phyloP scores from a whole-genome alignment of 148 eudicot species.

The Beta vulgaris region DNA sequence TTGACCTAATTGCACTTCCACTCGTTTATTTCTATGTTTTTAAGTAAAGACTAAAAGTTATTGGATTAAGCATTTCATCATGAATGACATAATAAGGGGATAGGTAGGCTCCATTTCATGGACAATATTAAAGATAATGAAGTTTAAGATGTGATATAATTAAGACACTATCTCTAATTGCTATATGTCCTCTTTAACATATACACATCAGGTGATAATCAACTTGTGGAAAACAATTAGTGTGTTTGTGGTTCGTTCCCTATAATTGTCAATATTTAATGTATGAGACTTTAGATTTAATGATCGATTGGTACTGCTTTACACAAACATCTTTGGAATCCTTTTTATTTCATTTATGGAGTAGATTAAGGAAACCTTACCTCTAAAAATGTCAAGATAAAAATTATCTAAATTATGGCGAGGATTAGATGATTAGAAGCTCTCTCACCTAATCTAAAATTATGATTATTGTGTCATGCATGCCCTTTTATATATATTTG shows the following conservation, averaged over 20 bases:
- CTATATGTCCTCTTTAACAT: neutral
- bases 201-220: neutral
- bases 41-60: conserved; percentile 18
- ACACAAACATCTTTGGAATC: neutral
- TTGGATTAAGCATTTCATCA: conserved; percentile 31
- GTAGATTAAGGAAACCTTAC: no score
- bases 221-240: neutral
- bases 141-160: neutral
- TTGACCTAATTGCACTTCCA: conserved; percentile 34
- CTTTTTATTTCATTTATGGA: no score
- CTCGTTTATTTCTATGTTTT: conserved; percentile 11
- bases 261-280: neutral
- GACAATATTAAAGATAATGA: neutral
- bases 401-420: no score
- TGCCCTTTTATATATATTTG: no score
- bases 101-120: conserved; percentile 12
- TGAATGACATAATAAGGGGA: conserved; percentile 11
- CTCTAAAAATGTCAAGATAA: no score
- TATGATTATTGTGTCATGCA: no score
- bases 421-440: no score
- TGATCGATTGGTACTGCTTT: neutral
- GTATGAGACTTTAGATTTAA: neutral
- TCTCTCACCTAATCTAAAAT: no score
- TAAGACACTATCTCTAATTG: neutral
- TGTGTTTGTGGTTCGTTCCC: neutral